Conservation (phyloP, 2,329 filamentous ascomycete genomes). For the Emergomyces pasteurianus region DNA sequence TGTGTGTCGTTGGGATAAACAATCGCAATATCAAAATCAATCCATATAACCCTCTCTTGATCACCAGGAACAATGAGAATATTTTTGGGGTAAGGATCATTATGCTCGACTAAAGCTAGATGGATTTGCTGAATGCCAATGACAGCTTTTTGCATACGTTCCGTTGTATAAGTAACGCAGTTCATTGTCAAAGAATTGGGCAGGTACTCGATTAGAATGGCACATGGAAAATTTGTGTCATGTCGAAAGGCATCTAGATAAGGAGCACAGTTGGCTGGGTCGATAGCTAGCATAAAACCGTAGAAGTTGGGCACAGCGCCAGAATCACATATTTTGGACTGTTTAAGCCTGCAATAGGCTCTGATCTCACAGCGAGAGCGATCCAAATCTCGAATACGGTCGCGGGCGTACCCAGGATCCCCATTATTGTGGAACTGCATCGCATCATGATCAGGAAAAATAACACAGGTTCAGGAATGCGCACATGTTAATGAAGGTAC, state of each 20-base stretch:
- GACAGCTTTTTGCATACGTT: too few species aligned
- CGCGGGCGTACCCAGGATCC: slow-evolving; percentile 2
- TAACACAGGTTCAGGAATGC: background rate
- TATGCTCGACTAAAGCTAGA: too few species aligned
- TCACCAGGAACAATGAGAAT: too few species aligned
- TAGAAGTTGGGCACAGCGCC: background rate
- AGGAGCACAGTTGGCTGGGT: slow-evolving; percentile 3
- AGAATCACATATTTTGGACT: slow-evolving; percentile 5
- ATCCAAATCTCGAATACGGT: slow-evolving; percentile 4
- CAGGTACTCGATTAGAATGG: too few species aligned
- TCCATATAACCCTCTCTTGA: too few species aligned
- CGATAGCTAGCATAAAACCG: background rate
- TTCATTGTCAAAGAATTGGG: too few species aligned
- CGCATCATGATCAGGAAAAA: background rate
- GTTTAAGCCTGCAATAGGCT: slow-evolving; percentile 7
- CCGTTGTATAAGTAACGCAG: too few species aligned
- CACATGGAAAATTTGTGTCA: too few species aligned
- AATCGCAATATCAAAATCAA: too few species aligned
- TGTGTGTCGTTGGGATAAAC: too few species aligned
- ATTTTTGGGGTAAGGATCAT: too few species aligned
- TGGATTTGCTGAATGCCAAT: too few species aligned
- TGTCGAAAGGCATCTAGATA: slow-evolving; percentile 1
- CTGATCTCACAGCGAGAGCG: slow-evolving; percentile 4
- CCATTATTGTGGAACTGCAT: slow-evolving; percentile 4
- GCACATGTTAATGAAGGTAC: background rate